Conservation (phyloP, 2,329 filamentous ascomycete species). For the Aureobasidium lini region DNA sequence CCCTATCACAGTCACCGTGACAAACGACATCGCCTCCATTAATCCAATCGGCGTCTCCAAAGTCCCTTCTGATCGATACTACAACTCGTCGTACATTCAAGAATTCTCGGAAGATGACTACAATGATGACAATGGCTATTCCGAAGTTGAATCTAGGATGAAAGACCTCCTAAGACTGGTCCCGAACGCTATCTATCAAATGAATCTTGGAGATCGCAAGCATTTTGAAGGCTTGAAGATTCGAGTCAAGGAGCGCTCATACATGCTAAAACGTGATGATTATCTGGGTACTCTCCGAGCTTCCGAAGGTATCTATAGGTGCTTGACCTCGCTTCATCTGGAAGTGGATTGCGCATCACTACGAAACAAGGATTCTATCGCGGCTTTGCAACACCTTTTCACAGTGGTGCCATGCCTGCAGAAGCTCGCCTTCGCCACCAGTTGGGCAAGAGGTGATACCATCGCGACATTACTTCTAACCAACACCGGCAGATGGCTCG, state of each 20-base stretch:
- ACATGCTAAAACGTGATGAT: not conserved
- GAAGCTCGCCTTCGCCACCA: not conserved
- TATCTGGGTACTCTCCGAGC: not conserved
- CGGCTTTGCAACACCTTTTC: not conserved
- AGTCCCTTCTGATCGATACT: too few species aligned
- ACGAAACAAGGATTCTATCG: not conserved
- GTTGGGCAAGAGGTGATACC: not conserved
- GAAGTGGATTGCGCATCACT: not conserved
- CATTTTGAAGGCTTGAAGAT: not conserved
- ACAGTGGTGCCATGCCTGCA: not conserved
- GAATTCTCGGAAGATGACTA: not conserved
- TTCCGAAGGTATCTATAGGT: not conserved
- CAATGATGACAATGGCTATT: not conserved
- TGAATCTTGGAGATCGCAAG: too few species aligned
- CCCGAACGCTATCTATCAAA: not conserved
- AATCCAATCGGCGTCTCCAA: too few species aligned
- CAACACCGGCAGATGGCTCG: not conserved
- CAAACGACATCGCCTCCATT: not conserved
- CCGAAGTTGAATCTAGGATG: not conserved
- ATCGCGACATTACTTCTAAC: not conserved
- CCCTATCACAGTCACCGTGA: not conserved
- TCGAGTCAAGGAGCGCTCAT: not conserved
- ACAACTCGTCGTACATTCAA: not conserved
- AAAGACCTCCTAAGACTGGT: not conserved
- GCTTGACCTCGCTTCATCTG: not conserved